phyloP scores from a whole-genome alignment of 1,139 yeast species.

The Geotrichum aggregatum region DNA sequence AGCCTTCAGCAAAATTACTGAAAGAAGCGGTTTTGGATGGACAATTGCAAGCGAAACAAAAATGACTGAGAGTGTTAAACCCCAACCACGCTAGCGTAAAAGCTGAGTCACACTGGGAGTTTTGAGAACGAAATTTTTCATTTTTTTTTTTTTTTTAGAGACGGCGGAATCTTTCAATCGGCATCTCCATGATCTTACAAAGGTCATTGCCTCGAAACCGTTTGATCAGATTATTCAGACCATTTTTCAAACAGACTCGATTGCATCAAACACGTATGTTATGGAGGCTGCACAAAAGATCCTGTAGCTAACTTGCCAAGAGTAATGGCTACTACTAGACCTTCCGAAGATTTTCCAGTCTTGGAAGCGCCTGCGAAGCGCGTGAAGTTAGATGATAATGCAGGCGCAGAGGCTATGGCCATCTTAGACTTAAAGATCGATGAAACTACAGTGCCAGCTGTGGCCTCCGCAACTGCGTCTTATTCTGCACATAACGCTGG shows the following conservation, averaged over 20 bases:
- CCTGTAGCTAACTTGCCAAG: not conserved
- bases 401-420: not conserved
- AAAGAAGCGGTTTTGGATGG: not conserved
- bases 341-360: conserved; percentile 11
- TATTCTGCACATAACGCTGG: conserved; percentile 30
- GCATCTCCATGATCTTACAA: not conserved
- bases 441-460: not conserved
- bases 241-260: not conserved
- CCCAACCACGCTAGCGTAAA: not conserved
- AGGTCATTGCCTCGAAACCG: not conserved
- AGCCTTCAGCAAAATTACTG: not conserved
- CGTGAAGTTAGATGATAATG: conserved; percentile 12
- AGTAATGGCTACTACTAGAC: conserved; percentile 15
- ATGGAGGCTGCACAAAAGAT: too few species aligned
- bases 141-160: not conserved
- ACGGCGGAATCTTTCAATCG: not conserved
- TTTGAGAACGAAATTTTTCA: not conserved
- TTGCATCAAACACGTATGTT: too few species aligned
- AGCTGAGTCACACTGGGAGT: not conserved
- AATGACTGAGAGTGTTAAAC: not conserved
- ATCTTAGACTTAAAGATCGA: not conserved
- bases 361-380: conserved; percentile 14
- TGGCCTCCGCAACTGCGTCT: not conserved
- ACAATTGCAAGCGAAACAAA: not conserved
- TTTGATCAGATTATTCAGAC: not conserved